Conservation (phyloP, 225 moss, liverwort and hornwort genomes). For the Bryoerythrophyllum caledonicum region DNA sequence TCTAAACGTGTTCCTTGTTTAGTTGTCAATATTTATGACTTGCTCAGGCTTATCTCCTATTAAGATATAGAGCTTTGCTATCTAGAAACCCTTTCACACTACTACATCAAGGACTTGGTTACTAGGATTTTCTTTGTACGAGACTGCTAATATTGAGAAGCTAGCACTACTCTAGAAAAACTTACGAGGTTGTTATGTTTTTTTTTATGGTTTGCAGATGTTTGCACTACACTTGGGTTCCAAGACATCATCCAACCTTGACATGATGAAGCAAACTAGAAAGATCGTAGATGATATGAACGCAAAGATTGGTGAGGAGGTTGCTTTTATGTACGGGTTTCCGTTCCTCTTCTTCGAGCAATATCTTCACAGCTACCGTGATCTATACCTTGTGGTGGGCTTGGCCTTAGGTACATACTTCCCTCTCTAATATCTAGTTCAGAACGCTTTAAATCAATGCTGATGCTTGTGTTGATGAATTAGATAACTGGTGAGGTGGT, state of each 20-base stretch:
- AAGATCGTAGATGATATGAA: slow-evolving; percentile 60
- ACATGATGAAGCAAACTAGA: slow-evolving; percentile 79
- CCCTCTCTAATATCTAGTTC: not conserved
- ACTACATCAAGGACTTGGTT: too few relatives aligned
- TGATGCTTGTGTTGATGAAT: not conserved
- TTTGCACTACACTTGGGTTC: slow-evolving; percentile 86
- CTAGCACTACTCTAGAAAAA: not conserved
- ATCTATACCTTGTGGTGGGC: slow-evolving; percentile 86
- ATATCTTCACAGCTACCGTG: slow-evolving; percentile 89
- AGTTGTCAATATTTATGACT: not conserved
- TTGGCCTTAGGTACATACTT: slow-evolving; percentile 67
- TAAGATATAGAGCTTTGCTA: too few relatives aligned
- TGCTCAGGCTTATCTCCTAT: too few relatives aligned
- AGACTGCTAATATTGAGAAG: too few relatives aligned
- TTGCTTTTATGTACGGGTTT: slow-evolving; percentile 90
- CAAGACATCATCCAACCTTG: slow-evolving; percentile 56
- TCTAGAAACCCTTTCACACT: too few relatives aligned
- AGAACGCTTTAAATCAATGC: not conserved
- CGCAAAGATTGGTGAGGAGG: slow-evolving; percentile 55
- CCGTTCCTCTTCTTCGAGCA: slow-evolving; percentile 96
- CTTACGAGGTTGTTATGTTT: not conserved
- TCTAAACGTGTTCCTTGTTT: not conserved
- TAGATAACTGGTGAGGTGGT: not conserved
- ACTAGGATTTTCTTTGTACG: too few relatives aligned
- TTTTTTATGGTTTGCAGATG: slow-evolving; percentile 39